Percentiles rank a stretch among this genome's conserved stretches.
Conservation (phyloP, 768 basidiomycete genomes). For the Naganishia onofrii region DNA sequence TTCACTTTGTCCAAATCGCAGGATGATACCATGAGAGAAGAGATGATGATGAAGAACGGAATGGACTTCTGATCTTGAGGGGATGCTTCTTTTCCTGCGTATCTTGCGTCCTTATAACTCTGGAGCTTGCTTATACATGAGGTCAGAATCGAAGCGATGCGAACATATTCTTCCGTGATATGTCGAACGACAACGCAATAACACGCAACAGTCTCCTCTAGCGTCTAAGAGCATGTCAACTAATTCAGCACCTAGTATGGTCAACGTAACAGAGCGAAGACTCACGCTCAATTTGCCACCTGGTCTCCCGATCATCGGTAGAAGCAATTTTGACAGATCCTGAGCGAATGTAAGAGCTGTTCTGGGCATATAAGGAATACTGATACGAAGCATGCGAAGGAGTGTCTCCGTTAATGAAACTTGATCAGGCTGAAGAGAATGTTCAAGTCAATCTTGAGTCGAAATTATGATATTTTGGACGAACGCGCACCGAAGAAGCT, state of each 20-base stretch:
- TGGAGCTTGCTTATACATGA: slow-evolving; percentile 80
- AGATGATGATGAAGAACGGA: slow-evolving; percentile 72
- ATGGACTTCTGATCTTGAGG: slow-evolving; percentile 36
- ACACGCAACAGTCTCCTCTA: slow-evolving; percentile 90
- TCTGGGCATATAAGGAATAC: slow-evolving; percentile 83
- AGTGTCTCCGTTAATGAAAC: slow-evolving; percentile 79
- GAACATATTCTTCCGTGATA: slow-evolving; percentile 79
- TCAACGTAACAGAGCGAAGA: background rate
- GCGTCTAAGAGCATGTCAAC: slow-evolving; percentile 57
- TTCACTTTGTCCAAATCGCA: slow-evolving; percentile 81
- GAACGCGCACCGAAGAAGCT: slow-evolving; percentile 18
- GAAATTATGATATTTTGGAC: background rate
- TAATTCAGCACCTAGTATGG: background rate
- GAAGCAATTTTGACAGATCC: slow-evolving; percentile 73
- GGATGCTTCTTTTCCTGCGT: slow-evolving; percentile 26
- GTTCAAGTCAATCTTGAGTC: slow-evolving; percentile 20
- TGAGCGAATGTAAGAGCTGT: slow-evolving; percentile 83
- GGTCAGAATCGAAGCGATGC: slow-evolving; percentile 73
- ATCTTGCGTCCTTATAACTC: slow-evolving; percentile 58
- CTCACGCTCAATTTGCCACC: slow-evolving; percentile 66
- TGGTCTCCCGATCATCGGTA: slow-evolving; percentile 71
- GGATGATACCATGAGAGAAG: slow-evolving; percentile 79
- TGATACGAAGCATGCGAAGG: slow-evolving; percentile 78
- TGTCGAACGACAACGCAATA: slow-evolving; percentile 80
- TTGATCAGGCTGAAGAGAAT: slow-evolving; percentile 66